Conservation (phyloP, 768 basidiomycete genomes). For the Kwoniella botswanensis region DNA sequence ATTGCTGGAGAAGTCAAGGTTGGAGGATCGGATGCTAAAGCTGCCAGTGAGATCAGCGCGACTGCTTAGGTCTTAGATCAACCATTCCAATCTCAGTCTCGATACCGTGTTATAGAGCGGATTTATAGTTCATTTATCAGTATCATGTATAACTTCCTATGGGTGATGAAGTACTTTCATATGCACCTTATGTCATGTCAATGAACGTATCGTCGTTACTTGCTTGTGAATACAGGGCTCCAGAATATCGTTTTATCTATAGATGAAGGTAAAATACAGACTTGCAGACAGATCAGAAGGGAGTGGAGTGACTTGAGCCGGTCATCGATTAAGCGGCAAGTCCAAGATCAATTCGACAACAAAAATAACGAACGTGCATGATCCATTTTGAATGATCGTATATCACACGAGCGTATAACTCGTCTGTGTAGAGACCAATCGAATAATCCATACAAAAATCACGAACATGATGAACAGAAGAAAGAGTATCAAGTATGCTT, state of each 20-base stretch:
- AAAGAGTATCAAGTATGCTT: no score
- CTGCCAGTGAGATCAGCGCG: conserved; percentile 23
- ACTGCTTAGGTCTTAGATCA: not conserved
- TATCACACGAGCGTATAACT: not conserved
- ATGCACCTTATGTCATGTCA: not conserved
- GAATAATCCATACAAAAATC: no score
- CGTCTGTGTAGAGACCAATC: no score
- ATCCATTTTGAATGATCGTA: not conserved
- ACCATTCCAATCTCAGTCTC: no score
- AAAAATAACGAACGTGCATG: conserved; percentile 12
- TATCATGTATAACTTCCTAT: not conserved
- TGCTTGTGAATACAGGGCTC: not conserved
- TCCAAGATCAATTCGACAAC: not conserved
- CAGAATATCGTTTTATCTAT: not conserved
- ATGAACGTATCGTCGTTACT: not conserved
- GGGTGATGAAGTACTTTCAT: not conserved
- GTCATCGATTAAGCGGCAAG: not conserved
- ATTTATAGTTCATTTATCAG: not conserved
- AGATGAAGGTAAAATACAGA: no score
- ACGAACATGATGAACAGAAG: no score
- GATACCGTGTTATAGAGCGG: not conserved
- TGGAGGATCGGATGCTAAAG: conserved; percentile 37
- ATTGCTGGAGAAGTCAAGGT: conserved; percentile 48
- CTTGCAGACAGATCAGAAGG: no score
- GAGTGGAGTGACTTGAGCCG: not conserved